phyloP scores from a whole-genome alignment of 2,329 filamentous ascomycete genomes.

The Penicillium verrucosum region DNA sequence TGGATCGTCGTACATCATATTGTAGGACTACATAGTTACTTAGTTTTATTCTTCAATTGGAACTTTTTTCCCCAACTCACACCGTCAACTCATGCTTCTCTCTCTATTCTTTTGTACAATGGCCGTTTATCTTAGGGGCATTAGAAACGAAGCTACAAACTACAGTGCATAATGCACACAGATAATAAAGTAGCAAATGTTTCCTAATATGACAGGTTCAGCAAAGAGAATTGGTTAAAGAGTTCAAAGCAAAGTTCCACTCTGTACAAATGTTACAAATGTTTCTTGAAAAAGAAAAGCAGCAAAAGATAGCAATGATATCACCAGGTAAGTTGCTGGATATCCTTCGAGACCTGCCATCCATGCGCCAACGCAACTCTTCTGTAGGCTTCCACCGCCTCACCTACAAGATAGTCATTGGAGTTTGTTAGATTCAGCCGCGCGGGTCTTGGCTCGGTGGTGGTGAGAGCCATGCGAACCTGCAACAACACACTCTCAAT shows the following conservation, averaged over 20 bases:
- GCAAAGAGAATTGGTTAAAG: neutral
- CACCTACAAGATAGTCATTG: constrained; percentile 61
- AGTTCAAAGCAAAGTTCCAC: neutral
- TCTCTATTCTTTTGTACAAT: neutral
- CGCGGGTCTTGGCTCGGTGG: constrained; percentile 66
- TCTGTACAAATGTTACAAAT: neutral
- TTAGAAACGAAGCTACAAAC: neutral
- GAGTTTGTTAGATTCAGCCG: constrained; percentile 53
- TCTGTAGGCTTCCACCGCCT: constrained; percentile 71
- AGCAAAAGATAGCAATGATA: too few relatives aligned
- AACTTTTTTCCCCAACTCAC: neutral
- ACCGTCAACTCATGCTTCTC: neutral
- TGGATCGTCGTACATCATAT: neutral
- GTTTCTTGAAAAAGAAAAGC: too few relatives aligned
- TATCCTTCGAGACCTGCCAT: constrained; percentile 67
- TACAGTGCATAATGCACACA: neutral
- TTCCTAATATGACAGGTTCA: neutral
- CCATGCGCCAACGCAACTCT: constrained; percentile 67
- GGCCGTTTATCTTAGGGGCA: neutral
- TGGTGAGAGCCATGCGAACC: constrained; percentile 72
- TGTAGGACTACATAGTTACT: neutral
- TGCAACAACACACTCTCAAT: constrained; percentile 80
- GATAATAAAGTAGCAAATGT: neutral
- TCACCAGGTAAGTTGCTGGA: constrained; percentile 46
- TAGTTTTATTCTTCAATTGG: neutral